These are phyloP conservation scores for Ophiostoma novo-ulmi DNA, from an alignment of 2,329 filamentous ascomycete genomes.

Conservation along the genomic window DNA sequence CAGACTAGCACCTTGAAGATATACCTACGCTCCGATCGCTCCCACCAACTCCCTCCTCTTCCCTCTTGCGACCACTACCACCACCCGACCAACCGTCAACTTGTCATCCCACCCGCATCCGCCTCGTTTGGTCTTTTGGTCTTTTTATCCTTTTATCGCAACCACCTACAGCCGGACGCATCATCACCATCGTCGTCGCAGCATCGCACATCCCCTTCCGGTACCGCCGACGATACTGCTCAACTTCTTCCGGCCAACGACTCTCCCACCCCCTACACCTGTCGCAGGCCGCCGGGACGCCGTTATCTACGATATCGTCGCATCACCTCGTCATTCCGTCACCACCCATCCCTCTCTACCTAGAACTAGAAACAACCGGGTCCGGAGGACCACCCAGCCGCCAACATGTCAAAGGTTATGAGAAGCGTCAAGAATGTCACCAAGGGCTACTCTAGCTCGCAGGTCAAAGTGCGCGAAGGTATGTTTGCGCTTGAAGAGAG, in stretches of 20 bases:
- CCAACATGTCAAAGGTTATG: slow-evolving; percentile 89
- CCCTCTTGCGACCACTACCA: slow-evolving; percentile 3
- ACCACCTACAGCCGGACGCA: neutral
- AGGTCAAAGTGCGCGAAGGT: slow-evolving; percentile 99
- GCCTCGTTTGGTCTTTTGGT: neutral
- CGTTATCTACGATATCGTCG: slow-evolving; percentile 10
- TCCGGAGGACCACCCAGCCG: slow-evolving; percentile 28
- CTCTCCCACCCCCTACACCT: neutral
- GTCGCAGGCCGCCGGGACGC: slow-evolving; percentile 3
- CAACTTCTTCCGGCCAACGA: neutral
- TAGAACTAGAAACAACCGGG: neutral
- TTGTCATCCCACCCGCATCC: neutral
- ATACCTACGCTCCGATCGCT: slow-evolving; percentile 1
- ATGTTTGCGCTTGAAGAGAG: slow-evolving; percentile 34
- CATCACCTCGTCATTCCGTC: neutral
- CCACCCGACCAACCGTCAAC: neutral
- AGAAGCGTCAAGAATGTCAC: slow-evolving; percentile 98
- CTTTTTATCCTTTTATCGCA: neutral
- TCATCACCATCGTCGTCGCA: neutral
- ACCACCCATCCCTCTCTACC: slow-evolving; percentile 2
- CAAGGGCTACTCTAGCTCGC: slow-evolving; percentile 92
- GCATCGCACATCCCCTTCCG: neutral
- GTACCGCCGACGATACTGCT: neutral
- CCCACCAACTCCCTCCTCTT: slow-evolving; percentile 13
- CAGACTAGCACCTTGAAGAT: slow-evolving; percentile 3